Conservation (phyloP, 768 basidiomycete species). For the Kwoniella sp. region DNA sequence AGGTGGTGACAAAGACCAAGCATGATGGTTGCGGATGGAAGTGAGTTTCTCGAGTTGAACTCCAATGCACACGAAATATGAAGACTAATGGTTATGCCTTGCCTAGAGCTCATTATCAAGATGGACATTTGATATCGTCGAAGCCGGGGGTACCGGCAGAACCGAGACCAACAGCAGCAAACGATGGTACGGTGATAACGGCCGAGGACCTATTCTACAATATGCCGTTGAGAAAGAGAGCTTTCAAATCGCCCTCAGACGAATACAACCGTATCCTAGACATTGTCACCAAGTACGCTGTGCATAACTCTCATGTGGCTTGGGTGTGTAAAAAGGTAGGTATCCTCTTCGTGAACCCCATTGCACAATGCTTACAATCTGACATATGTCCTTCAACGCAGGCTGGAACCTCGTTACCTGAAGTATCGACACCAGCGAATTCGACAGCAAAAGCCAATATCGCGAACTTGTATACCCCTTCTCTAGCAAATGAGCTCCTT, state of each 20-base stretch:
- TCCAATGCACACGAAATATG: no score
- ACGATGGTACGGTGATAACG: slow-evolving; percentile 86
- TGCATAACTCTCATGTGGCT: slow-evolving; percentile 85
- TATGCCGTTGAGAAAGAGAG: slow-evolving; percentile 80
- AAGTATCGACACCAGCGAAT: slow-evolving; percentile 74
- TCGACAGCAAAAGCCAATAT: slow-evolving; percentile 72
- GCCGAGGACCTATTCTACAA: slow-evolving; percentile 96
- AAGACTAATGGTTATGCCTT: neutral
- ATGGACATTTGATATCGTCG: slow-evolving; percentile 70
- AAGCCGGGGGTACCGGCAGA: slow-evolving; percentile 73
- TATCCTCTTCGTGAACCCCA: no score
- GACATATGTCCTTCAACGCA: no score
- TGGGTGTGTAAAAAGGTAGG: slow-evolving; percentile 89
- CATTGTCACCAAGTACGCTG: slow-evolving; percentile 86
- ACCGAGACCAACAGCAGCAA: slow-evolving; percentile 88
- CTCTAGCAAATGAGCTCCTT: slow-evolving; percentile 73
- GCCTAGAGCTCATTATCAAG: slow-evolving; percentile 74
- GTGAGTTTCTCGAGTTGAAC: slow-evolving; percentile 64
- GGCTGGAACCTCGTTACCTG: slow-evolving; percentile 73
- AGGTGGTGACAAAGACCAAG: slow-evolving; percentile 87
- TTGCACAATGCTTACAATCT: no score
- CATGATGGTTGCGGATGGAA: slow-evolving; percentile 85
- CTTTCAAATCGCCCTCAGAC: slow-evolving; percentile 79
- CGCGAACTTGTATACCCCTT: slow-evolving; percentile 74
- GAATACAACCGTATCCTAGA: slow-evolving; percentile 90